Evolutionary conservation across 2,329 filamentous ascomycete genomes (phyloP), one percentile per base, ranked within the genome.

Genomic region (Cercospora sojina): DNA sequence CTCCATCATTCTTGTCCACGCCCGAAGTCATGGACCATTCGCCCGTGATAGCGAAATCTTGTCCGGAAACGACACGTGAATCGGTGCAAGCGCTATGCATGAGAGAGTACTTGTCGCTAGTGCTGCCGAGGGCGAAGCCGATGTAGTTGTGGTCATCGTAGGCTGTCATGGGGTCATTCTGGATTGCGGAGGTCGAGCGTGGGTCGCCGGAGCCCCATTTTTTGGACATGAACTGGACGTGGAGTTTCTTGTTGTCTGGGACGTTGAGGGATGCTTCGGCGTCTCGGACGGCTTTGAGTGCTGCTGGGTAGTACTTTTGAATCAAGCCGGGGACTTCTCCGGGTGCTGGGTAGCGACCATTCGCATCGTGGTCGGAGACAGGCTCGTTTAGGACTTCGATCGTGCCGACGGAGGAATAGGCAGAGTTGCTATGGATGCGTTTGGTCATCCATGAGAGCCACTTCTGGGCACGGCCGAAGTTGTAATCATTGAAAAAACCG

Each of bases 141-240:
- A 66, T 66, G 59, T 66, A 66, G 51, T 66, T 66, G 43, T 66
- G 64, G 53, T 66, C 64, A n/a, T 66, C 64, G 43, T 59, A 66
- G 29, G 31, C 59, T 2, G 64, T 66, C 55, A 59, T 62, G 10
- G 47, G 41, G 12, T 66, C 64, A 18, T 62, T 63, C 20, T 58
- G 43, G 10, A 66, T 53, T 8, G 51, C 64, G n/a, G 64, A 29
- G 1, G 51, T 63, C 5, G 55, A 20, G 38, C 60, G 27, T n/a
- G 64, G 64, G 23, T 63, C 56, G 13, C 59, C 64, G 5, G 64
- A 62, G 35, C 43, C 49, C 64, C 64, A 66, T 25, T 66, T 66
- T 3, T 47, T 58, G 20, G 59, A 63, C 64, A 66, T 66, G 59
- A 63, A 66, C 38, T 66, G 64, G 5, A 66, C 64, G 43, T 62